These are phyloP conservation scores for Strobilomyces confusus DNA, from an alignment of 768 basidiomycete genomes.

Conservation along the genomic window DNA sequence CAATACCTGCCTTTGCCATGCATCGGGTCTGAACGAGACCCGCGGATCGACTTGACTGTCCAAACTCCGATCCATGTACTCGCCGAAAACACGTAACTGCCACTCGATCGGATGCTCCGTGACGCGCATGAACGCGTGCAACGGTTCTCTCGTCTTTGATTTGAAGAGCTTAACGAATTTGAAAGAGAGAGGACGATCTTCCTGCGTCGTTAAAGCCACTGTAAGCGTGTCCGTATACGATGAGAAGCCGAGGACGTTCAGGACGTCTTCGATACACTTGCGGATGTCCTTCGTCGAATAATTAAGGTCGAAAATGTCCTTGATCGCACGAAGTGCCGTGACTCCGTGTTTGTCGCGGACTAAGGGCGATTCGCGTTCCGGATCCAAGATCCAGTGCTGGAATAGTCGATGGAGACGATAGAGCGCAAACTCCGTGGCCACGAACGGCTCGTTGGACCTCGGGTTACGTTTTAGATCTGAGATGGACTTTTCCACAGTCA, in stretches of 20 bases:
- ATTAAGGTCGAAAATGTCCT: conserved; percentile 38
- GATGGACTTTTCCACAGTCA: conserved; percentile 32
- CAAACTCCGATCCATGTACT: conserved; percentile 71
- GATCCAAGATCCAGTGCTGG: conserved; percentile 48
- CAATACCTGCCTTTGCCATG: conserved; percentile 65
- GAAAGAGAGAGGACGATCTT: conserved; percentile 40
- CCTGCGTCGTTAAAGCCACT: conserved; percentile 4
- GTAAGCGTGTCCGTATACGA: conserved; percentile 31
- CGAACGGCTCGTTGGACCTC: conserved; percentile 37
- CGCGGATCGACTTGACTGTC: conserved; percentile 54
- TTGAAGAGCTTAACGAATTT: conserved; percentile 53
- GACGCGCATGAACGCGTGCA: conserved; percentile 52
- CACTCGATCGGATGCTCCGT: conserved; percentile 55
- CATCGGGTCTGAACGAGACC: conserved; percentile 63
- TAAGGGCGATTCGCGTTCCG: conserved; percentile 32
- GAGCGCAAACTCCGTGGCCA: conserved; percentile 49
- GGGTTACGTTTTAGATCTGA: conserved; percentile 43
- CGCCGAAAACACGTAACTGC: conserved; percentile 68
- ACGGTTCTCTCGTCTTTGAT: conserved; percentile 37
- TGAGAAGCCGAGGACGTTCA: conserved; percentile 47
- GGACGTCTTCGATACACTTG: conserved; percentile 36
- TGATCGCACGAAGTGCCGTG: conserved; percentile 45
- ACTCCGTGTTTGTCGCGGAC: conserved; percentile 46
- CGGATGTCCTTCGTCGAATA: conserved; percentile 28
- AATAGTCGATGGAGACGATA: conserved; percentile 53